Percentiles rank a stretch among this genome's conserved stretches.
These are phyloP conservation scores for Lactarius trivialis DNA, from an alignment of 768 basidiomycete genomes.

Conservation along the genomic window DNA sequence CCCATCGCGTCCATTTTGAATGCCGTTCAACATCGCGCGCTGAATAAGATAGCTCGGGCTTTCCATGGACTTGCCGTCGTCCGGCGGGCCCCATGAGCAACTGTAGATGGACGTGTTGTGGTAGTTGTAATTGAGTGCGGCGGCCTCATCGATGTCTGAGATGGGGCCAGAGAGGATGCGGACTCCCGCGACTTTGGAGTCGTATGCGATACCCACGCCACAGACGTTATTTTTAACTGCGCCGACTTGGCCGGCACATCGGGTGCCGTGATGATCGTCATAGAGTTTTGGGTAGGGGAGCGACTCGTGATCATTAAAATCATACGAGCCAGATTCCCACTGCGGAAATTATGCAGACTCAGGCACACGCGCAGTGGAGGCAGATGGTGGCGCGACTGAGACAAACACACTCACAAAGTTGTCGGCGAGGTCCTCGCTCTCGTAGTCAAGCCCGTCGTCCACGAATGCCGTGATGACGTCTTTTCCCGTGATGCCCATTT, in stretches of 20 bases:
- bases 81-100: slow-evolving; percentile 98
- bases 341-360: slow-evolving; percentile 28
- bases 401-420: slow-evolving; percentile 84
- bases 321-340: slow-evolving; percentile 85
- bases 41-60: slow-evolving; percentile 85
- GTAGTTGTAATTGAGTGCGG: slow-evolving; percentile 89
- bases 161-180: slow-evolving; percentile 95
- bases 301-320: slow-evolving; percentile 90
- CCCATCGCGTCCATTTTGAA: slow-evolving; percentile 81
- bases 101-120: slow-evolving; percentile 90
- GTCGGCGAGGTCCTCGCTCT: slow-evolving; percentile 73
- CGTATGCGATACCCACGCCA: slow-evolving; percentile 90
- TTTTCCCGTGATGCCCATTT: slow-evolving; percentile 79
- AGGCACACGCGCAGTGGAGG: neutral
- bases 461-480: slow-evolving; percentile 85
- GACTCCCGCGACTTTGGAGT: slow-evolving; percentile 86
- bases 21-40: slow-evolving; percentile 90
- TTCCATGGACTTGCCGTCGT: slow-evolving; percentile 93
- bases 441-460: slow-evolving; percentile 93
- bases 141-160: slow-evolving; percentile 92
- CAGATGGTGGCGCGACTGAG: neutral
- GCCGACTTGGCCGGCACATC: slow-evolving; percentile 95
- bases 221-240: slow-evolving; percentile 90
- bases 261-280: slow-evolving; percentile 96
- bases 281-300: slow-evolving; percentile 81